Conservation (phyloP, 306 rosid genomes). For the Dalbergia cochinchinensis region DNA sequence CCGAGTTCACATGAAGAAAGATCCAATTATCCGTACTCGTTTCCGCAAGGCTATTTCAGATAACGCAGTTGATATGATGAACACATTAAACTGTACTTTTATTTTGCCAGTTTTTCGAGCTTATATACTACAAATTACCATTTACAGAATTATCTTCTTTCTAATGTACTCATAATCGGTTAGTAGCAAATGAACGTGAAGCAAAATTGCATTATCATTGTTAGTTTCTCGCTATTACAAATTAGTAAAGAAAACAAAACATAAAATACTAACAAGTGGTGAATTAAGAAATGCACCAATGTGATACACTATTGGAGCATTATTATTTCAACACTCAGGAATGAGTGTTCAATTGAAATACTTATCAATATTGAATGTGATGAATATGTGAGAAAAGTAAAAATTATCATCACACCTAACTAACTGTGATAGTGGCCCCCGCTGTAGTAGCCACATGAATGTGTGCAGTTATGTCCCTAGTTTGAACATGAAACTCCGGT, state of each 20-base stretch:
- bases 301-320: no score
- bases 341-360: no score
- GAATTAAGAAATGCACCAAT: neutral
- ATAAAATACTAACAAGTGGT: neutral
- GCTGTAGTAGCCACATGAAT: neutral
- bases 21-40: neutral
- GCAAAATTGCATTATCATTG: neutral
- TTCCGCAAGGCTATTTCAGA: neutral
- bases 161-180: neutral
- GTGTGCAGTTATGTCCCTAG: neutral
- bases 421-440: no score
- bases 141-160: neutral
- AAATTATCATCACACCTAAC: no score
- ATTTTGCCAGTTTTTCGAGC: neutral
- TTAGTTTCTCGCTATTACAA: no score
- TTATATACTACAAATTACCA: conserved; percentile 5
- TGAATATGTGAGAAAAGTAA: no score
- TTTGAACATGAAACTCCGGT: conserved; percentile 11
- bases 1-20: neutral
- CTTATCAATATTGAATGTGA: no score
- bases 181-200: neutral
- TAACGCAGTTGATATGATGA: neutral
- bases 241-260: neutral
- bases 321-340: no score
- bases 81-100: neutral